Evolutionary conservation across 495 filamentous ascomycete genomes (phyloP).

Genomic region (Cladorrhinum samala): DNA sequence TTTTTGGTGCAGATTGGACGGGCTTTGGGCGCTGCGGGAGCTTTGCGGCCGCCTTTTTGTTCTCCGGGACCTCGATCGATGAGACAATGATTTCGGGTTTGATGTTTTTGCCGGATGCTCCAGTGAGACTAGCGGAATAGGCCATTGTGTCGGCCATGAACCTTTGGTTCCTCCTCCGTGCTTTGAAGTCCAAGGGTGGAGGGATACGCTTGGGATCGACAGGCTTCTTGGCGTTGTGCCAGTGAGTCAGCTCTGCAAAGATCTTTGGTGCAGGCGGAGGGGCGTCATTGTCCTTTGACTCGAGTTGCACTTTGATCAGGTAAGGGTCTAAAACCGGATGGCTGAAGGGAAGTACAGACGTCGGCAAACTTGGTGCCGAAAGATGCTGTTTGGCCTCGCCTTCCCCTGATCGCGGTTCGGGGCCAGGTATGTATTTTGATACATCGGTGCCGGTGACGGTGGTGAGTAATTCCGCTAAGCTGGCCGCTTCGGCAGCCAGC

Average conservation of each 20-base stretch:
- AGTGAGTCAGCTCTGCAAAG: conserved; percentile 57
- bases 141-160: conserved; percentile 57
- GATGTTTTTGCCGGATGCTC: conserved; percentile 54
- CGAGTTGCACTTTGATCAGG: background rate
- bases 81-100: conserved; percentile 53
- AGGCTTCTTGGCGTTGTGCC: conserved; percentile 54
- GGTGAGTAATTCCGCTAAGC: background rate
- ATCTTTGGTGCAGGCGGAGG: conserved; percentile 19
- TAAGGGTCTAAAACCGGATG: background rate
- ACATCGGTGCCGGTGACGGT: background rate
- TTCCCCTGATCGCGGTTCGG: background rate
- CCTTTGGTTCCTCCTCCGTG: conserved; percentile 40
- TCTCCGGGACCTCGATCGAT: conserved; percentile 23
- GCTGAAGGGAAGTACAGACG: background rate
- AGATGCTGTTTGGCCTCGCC: background rate
- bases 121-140: conserved; percentile 68
- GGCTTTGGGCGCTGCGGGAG: conserved; percentile 7
- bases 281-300: background rate
- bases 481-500: background rate
- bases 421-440: background rate
- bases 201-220: conserved; percentile 37
- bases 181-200: conserved; percentile 16
- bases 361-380: background rate
- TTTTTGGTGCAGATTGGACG: conserved; percentile 10
- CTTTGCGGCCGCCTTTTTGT: conserved; percentile 11